Evolutionary conservation across 495 filamentous ascomycete genomes (phyloP), one percentile per base, ranked within the genome.

Genomic region (Aspergillus funiculosus): DNA sequence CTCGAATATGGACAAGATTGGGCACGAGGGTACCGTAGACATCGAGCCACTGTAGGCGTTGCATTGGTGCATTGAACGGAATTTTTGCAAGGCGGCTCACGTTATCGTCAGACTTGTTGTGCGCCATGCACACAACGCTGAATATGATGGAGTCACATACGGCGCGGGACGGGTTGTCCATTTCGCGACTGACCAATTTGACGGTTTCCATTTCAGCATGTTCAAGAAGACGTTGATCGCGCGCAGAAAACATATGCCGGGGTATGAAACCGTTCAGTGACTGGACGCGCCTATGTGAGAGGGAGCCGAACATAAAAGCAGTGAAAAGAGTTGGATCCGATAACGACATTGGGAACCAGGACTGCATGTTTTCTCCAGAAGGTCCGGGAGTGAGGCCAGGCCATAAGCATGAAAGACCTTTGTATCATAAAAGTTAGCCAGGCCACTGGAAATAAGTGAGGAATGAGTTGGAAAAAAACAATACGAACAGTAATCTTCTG

Each of bases 111-210:
- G 63, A 54, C n/a, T 52, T 54, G 46, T 67, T 67, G 49, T 71
- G 64, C 8, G 64, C 64, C 66, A 72, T 66, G 36, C 65, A 67
- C 13, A 70, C 59, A 0, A 72, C 66, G 25, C 65, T 67, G 3
- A 68, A 52, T 14, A 72, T 50, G 0, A 72, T 51, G 0, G 62
- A 62, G 51, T 72, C 67, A 14, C 57, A 62, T 1, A 62, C 39
- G 1, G 59, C 64, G 5, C 64, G 62, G 6, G 39, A 46, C 0
- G 63, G 61, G 30, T 67, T 56, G 9, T 41, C 50, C 28, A 72
- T 51, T 5, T 68, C 62, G 19, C 53, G 37, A 9, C 58, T 69
- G 20, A 72, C 65, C 52, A 62, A 45, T 36, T 61, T 50, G 50
- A 72, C 68, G 0, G 64, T 56, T 31, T 68, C 62, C 45, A 64